Evolutionary conservation across 2,329 filamentous ascomycete genomes (phyloP).

Genomic region (Pyrenophora tritici-repentis): DNA sequence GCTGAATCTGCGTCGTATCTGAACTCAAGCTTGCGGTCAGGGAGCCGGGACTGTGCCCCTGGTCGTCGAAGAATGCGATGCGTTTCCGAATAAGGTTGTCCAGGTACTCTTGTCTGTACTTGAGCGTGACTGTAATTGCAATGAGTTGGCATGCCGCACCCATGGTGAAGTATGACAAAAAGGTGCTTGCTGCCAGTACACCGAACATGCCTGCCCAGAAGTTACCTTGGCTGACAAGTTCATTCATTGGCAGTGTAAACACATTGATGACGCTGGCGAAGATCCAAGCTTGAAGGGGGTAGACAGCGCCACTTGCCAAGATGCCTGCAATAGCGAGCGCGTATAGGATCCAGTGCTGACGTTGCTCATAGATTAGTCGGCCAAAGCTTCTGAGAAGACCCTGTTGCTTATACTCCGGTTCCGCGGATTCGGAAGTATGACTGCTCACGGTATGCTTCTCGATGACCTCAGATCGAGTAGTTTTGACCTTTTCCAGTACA

Average conservation of each 20-base stretch:
- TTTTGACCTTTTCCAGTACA: conserved; percentile 22
- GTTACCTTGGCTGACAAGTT: conserved; percentile 47
- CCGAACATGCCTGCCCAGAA: conserved; percentile 73
- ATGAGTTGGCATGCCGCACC: conserved; percentile 43
- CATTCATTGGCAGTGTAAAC: conserved; percentile 40
- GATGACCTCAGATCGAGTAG: conserved; percentile 16
- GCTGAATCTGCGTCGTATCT: conserved; percentile 65
- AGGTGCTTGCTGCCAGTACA: conserved; percentile 60
- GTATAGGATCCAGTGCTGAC: conserved; percentile 43
- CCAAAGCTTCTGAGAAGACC: conserved; percentile 42
- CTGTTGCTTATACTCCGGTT: conserved; percentile 36
- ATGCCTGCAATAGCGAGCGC: conserved; percentile 35
- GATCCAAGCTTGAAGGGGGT: conserved; percentile 47
- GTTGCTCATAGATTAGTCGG: conserved; percentile 42
- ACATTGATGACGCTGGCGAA: conserved; percentile 46
- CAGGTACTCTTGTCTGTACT: conserved; percentile 65
- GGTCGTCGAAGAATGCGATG: conserved; percentile 64
- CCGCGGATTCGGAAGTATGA: conserved; percentile 9
- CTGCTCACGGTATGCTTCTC: conserved; percentile 11
- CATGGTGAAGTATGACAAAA: conserved; percentile 60
- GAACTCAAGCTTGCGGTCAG: conserved; percentile 61
- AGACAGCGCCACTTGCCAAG: conserved; percentile 42
- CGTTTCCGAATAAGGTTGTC: conserved; percentile 64
- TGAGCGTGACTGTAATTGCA: conserved; percentile 54
- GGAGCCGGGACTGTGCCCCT: conserved; percentile 64